A percentile compares a stretch with the other conserved stretches of the same genome.
These are phyloP conservation scores for Pulveroboletus ravenelii DNA, from an alignment of 768 basidiomycete species.

Conservation along the genomic window DNA sequence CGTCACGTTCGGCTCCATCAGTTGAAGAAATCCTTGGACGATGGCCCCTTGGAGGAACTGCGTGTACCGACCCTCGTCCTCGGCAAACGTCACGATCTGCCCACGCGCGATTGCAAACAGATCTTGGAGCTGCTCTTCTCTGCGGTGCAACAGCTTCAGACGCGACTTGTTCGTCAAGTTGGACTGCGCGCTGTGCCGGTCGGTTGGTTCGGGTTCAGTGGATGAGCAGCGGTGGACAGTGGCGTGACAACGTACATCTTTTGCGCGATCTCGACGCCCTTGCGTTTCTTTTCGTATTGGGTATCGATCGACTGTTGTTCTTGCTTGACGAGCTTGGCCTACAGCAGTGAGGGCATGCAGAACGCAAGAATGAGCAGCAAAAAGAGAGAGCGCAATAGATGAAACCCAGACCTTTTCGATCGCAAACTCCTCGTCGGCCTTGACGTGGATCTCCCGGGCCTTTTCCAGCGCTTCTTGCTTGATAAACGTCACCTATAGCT, in stretches of 20 bases:
- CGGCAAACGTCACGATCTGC: conserved; percentile 55
- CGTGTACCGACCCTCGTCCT: conserved; percentile 65
- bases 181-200: conserved; percentile 70
- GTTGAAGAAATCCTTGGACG: conserved; percentile 77
- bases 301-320: conserved; percentile 94
- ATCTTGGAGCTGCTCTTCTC: conserved; percentile 89
- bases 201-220: conserved; percentile 1
- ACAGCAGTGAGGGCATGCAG: neutral
- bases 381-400: neutral
- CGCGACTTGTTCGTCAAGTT: conserved; percentile 96
- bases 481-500: conserved; percentile 86
- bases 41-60: conserved; percentile 83
- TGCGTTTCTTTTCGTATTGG: conserved; percentile 92
- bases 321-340: conserved; percentile 97
- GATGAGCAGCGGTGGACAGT: neutral
- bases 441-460: conserved; percentile 92
- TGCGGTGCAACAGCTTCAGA: conserved; percentile 79
- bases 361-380: neutral
- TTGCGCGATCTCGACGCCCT: conserved; percentile 88
- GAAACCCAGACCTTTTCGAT: conserved; percentile 80
- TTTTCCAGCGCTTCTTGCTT: conserved; percentile 98
- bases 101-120: conserved; percentile 74
- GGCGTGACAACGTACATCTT: conserved; percentile 70
- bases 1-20: conserved; percentile 71
- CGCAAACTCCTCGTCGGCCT: conserved; percentile 98